Base-by-base conservation (phyloP, 2,329 filamentous ascomycete species). In the Paraphaeosphaeria sporulosa region DNA sequence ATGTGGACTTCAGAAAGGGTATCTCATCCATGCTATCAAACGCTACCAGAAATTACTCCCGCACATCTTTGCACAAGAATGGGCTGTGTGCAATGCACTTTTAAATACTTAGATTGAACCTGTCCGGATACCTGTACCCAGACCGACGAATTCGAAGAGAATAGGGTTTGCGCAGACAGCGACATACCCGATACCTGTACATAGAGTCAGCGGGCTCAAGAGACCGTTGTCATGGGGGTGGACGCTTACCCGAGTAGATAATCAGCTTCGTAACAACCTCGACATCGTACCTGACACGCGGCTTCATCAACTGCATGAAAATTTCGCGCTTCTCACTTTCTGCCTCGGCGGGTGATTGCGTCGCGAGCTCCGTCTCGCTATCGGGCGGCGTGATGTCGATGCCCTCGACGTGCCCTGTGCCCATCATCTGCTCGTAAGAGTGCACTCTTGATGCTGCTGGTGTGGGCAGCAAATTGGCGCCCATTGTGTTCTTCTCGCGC, bases 211-310 rank as follows among this genome's bases (percentile, higher is more conserved):
- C 10, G 25, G n/a, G 6, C 8, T 54, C 47, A 60, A 57, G 44
- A 13, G 10, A 9, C 30, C 30, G 4, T 10, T 32, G 34, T 25
- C 3, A 4, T 12, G 15, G 15, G 12, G 1, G 15, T 21, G 13
- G n/a, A 60, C 17, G 80, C 88, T 78, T 81, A 93, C 94, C 95
- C 60, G 90, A 86, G 81, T 99, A 99, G 25, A 99, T 93, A 70
- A 99, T 91, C 62, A 99, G 79, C 80, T 97, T 98, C 5, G 95
- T 98, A 40, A 99, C 91, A 42, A 99, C 94, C 78, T 99, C 95
- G n/a, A 98, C 94, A 79, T 99, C 95, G 73, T 98, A 99, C 69
- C 94, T 85, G 61, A 97, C 94, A 67, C 95, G 88, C 51, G 95
- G 93, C 79, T 90, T 92, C 64, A 93, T 89, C 57, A 98, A 84